phyloP scores from a whole-genome alignment of 2,329 filamentous ascomycete species.

The Xylaria sp. region DNA sequence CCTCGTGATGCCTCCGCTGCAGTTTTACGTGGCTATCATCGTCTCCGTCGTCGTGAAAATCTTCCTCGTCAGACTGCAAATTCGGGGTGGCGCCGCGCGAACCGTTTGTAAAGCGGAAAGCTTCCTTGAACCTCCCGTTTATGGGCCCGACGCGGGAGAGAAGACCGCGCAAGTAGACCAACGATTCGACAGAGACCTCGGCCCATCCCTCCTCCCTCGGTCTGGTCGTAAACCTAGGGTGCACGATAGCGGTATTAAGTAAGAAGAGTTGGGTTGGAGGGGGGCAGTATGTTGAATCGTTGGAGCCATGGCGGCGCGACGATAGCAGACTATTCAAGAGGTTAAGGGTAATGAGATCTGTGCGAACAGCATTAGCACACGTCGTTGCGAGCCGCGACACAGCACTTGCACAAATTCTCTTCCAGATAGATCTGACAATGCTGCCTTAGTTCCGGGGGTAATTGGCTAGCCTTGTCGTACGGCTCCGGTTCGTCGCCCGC shows the following conservation, averaged over 20 bases:
- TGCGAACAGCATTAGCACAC: constrained; percentile 2
- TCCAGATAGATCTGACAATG: constrained; percentile 75
- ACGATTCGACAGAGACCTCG: constrained; percentile 66
- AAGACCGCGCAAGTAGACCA: constrained; percentile 71
- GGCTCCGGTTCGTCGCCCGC: constrained; percentile 18
- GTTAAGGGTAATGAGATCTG: constrained; percentile 48
- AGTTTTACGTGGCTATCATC: constrained; percentile 59
- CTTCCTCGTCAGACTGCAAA: constrained; percentile 49
- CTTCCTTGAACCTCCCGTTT: constrained; percentile 69
- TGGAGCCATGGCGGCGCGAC: constrained; percentile 43
- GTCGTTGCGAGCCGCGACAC: neutral
- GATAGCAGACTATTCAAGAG: constrained; percentile 67
- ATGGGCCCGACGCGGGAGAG: constrained; percentile 67
- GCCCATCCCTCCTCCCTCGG: constrained; percentile 62
- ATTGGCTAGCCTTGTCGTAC: constrained; percentile 57
- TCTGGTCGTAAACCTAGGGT: constrained; percentile 78
- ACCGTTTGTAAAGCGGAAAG: constrained; percentile 66
- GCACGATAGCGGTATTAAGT: constrained; percentile 78
- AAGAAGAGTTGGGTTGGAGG: constrained; percentile 74
- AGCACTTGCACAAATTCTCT: constrained; percentile 66
- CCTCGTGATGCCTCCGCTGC: constrained; percentile 61
- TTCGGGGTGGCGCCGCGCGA: constrained; percentile 38
- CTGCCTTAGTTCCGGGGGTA: constrained; percentile 66
- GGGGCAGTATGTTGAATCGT: constrained; percentile 61
- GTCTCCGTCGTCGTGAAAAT: constrained; percentile 49